Conservation (phyloP, 2,329 filamentous ascomycete genomes). For the Colletotrichum tropicicola region DNA sequence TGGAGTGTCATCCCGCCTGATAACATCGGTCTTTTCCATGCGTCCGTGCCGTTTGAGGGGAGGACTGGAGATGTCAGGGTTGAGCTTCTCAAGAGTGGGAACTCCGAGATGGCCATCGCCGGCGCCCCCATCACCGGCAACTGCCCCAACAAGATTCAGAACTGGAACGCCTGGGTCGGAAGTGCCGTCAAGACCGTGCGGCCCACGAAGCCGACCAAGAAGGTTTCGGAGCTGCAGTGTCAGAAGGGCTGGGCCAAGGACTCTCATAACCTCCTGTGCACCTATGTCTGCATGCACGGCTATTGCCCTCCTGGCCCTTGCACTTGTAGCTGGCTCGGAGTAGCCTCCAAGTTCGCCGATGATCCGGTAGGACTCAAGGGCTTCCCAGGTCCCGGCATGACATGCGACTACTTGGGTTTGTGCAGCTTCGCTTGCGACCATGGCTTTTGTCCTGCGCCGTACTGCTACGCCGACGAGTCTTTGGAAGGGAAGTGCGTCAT, state of each 20-base stretch:
- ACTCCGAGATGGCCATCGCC: background rate
- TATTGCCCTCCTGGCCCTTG: constrained; percentile 43
- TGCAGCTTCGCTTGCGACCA: constrained; percentile 55
- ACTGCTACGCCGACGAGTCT: background rate
- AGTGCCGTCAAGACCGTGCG: background rate
- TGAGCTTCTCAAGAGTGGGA: constrained; percentile 36
- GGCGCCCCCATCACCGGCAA: background rate
- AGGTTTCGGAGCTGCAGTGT: constrained; percentile 30
- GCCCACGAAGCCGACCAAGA: background rate
- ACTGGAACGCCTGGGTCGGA: constrained; percentile 24
- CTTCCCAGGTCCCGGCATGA: constrained; percentile 40
- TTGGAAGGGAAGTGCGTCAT: background rate
- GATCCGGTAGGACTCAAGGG: constrained; percentile 32
- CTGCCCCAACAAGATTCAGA: background rate
- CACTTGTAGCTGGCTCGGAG: constrained; percentile 38
- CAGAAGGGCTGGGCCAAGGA: constrained; percentile 39
- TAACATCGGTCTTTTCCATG: constrained; percentile 40
- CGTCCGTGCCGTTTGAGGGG: constrained; percentile 33
- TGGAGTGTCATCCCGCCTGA: background rate
- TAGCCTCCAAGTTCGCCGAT: constrained; percentile 33
- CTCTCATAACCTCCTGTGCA: constrained; percentile 44
- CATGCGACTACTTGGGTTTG: constrained; percentile 45
- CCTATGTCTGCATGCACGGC: constrained; percentile 39
- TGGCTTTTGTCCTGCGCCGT: constrained; percentile 50
- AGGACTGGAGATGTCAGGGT: constrained; percentile 34